Conservation (phyloP, 2,329 filamentous ascomycete genomes). For the Stromatinia cepivora region DNA sequence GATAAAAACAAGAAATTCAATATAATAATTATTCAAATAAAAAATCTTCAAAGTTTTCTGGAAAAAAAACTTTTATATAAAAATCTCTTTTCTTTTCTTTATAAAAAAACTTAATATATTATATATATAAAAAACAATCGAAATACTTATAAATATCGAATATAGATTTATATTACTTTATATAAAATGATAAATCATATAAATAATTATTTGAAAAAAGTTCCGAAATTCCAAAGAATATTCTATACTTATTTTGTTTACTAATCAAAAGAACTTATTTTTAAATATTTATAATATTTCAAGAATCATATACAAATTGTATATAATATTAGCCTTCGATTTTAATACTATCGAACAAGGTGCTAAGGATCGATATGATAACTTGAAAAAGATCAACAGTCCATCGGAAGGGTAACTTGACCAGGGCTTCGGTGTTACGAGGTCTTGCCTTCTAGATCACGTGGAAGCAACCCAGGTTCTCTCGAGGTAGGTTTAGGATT, state of each 20-base stretch:
- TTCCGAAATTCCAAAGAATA: constrained; percentile 17
- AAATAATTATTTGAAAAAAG: background rate
- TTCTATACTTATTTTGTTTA: constrained; percentile 25
- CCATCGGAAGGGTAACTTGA: too few species aligned
- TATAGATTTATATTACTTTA: background rate
- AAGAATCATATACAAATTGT: constrained; percentile 32
- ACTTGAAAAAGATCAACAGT: too few species aligned
- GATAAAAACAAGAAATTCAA: background rate
- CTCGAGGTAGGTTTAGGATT: too few species aligned
- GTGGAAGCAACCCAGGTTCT: too few species aligned
- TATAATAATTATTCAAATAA: background rate
- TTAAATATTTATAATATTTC: constrained; percentile 35
- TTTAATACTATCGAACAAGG: too few species aligned
- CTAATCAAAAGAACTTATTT: constrained; percentile 28
- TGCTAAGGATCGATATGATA: too few species aligned
- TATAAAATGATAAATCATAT: constrained; percentile 14
- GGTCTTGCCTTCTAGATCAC: too few species aligned
- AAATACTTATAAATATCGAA: constrained; percentile 10
- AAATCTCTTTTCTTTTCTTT: background rate
- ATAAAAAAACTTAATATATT: constrained; percentile 13
- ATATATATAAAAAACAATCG: background rate
- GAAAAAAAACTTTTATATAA: too few species aligned
- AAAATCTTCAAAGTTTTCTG: background rate
- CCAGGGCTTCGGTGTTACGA: too few species aligned
- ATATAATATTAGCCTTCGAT: constrained; percentile 30